Conservation (phyloP, 306 rosid species). For the Rosa multiflora region DNA sequence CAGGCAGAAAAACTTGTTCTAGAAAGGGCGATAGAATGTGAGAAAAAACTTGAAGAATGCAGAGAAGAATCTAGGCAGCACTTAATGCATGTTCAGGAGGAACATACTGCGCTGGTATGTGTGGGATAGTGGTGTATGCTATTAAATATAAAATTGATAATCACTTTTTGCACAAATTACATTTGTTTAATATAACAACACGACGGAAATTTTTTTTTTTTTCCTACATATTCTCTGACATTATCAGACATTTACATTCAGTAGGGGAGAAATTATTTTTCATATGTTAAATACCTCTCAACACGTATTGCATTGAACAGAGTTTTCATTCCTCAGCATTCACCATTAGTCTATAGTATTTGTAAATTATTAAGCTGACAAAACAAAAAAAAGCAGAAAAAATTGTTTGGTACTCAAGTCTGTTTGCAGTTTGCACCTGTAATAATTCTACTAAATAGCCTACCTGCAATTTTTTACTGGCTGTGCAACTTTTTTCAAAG, state of each 20-base stretch:
- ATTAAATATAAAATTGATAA: constrained; percentile 14
- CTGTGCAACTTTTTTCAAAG: neutral
- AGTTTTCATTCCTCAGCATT: neutral
- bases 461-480: neutral
- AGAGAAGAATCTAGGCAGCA: too few relatives aligned
- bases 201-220: neutral
- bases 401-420: neutral
- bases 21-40: too few relatives aligned
- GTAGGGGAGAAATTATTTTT: neutral
- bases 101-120: too few relatives aligned
- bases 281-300: neutral
- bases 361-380: neutral
- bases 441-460: neutral
- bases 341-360: neutral
- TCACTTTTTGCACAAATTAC: constrained; percentile 11
- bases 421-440: neutral
- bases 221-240: neutral
- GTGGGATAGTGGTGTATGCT: neutral
- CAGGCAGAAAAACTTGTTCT: too few relatives aligned
- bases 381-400: neutral
- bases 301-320: neutral
- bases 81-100: too few relatives aligned
- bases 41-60: too few relatives aligned
- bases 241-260: neutral
- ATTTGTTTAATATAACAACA: neutral